phyloP scores from a whole-genome alignment of 192 early-diverging fungal genomes.

The Phycomyces nitens region DNA sequence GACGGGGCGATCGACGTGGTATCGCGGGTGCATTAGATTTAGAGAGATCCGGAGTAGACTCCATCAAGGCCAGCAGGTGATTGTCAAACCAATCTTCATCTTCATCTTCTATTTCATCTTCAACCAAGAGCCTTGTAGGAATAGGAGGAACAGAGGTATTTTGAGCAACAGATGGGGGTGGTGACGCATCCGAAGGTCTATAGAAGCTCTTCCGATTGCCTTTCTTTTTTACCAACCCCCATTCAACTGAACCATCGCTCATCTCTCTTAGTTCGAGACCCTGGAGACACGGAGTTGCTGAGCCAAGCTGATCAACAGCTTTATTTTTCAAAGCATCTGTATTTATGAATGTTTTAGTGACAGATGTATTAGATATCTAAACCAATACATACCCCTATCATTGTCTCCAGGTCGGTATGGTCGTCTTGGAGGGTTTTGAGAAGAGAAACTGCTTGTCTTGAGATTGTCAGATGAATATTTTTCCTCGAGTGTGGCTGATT shows the following conservation, averaged over 20 bases:
- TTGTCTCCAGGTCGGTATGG: too few relatives aligned
- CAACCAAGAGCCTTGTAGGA: background rate
- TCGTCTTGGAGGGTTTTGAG: too few relatives aligned
- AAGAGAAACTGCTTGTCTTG: too few relatives aligned
- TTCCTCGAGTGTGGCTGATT: too few relatives aligned
- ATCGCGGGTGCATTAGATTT: slow-evolving; percentile 14
- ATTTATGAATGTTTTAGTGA: background rate
- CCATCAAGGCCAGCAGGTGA: slow-evolving; percentile 4
- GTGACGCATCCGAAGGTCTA: background rate
- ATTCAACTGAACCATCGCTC: slow-evolving; percentile 32
- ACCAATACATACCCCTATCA: too few relatives aligned
- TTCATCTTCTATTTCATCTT: slow-evolving; percentile 13
- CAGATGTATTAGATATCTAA: background rate
- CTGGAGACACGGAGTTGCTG: slow-evolving; percentile 5
- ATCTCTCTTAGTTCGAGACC: slow-evolving; percentile 36
- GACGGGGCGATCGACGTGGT: slow-evolving; percentile 26
- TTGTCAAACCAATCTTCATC: slow-evolving; percentile 21
- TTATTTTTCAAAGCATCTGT: background rate
- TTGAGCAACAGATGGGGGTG: background rate
- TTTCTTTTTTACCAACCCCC: slow-evolving; percentile 29
- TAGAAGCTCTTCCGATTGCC: slow-evolving; percentile 26
- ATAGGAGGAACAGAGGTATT: too few relatives aligned
- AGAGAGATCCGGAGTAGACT: background rate
- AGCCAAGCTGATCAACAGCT: background rate
- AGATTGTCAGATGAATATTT: too few relatives aligned